These are phyloP conservation scores for Fusarium marasasianum DNA, from an alignment of 2,329 filamentous ascomycete genomes.

Conservation along the genomic window DNA sequence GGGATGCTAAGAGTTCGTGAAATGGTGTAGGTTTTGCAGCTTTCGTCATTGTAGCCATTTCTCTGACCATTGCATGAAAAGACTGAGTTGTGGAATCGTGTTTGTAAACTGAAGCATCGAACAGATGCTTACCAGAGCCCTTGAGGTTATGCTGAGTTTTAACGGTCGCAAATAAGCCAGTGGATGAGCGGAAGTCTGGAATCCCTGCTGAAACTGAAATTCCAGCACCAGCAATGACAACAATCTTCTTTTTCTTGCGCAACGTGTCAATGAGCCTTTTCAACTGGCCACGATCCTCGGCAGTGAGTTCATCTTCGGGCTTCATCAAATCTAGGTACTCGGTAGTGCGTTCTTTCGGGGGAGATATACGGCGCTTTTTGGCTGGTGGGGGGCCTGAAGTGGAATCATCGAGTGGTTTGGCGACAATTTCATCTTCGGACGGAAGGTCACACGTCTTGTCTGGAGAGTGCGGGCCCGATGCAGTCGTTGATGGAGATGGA, in stretches of 20 bases:
- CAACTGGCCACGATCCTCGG: constrained; percentile 64
- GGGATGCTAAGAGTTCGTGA: constrained; percentile 90
- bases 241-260: constrained; percentile 92
- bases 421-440: constrained; percentile 47
- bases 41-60: constrained; percentile 81
- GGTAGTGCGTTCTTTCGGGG: constrained; percentile 76
- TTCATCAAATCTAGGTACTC: constrained; percentile 77
- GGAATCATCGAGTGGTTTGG: constrained; percentile 37
- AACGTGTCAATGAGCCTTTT: constrained; percentile 77
- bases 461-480: constrained; percentile 63
- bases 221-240: constrained; percentile 94
- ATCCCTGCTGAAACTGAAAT: constrained; percentile 98
- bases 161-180: constrained; percentile 86
- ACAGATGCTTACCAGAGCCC: constrained; percentile 88
- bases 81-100: constrained; percentile 87
- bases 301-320: constrained; percentile 58
- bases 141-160: constrained; percentile 90
- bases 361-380: constrained; percentile 77
- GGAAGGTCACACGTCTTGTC: constrained; percentile 54
- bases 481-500: constrained; percentile 61
- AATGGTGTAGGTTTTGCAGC: constrained; percentile 85
- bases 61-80: constrained; percentile 96
- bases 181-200: constrained; percentile 93
- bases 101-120: constrained; percentile 97
- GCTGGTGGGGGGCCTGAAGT: constrained; percentile 72